Evolutionary conservation across 2,329 filamentous ascomycete species (phyloP), one percentile per base, ranked within the genome.

Genomic region (Aureobasidium lini): DNA sequence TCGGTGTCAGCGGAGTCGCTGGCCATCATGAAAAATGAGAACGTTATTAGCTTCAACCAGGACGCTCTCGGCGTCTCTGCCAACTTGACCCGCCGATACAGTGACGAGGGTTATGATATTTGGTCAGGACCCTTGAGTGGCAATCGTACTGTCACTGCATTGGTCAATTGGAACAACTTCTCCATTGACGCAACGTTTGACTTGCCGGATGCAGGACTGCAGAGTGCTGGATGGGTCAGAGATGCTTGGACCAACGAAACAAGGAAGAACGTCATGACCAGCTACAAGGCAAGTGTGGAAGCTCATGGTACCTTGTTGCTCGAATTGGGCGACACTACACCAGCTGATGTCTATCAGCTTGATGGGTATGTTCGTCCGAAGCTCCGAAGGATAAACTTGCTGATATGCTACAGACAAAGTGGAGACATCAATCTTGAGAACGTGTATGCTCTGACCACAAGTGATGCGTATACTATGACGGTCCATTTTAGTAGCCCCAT

Each of bases 81-180:
- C 8, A 62, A 61, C 31, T 50, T 64, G 23, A 57, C 43, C 28
- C 70, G 77, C 4, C 72, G 79, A 5, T 76, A 77, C 64, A 77
- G 78, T 0, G 74, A 78, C 23, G 75, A 77, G 31, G 73, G 76
- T 43, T 81, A 77, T 69, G 80, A 83, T 57, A 67, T 81, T 0
- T 82, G 78, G 78, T 74, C 75, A 29, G 79, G 79, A 0, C 71
- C 76, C 7, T 70, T 82, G 1, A 78, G 77, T 0, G 74, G 70
- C 1, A 70, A 67, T 0, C 70, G 77, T 3, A 72, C 68, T 4
- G 78, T 81, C 0, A 69, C 77, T 0, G 79, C 75, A 0, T 61
- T 81, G 11, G 73, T 79, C 6, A 82, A 82, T 65, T 82, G 79
- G 80, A 70, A 67, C 39, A 76, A 77, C 39, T 71, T 74, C 49